Evolutionary conservation across 192 early-diverging fungal genomes (phyloP).

Genomic region (Coemansia guatemalensis): DNA sequence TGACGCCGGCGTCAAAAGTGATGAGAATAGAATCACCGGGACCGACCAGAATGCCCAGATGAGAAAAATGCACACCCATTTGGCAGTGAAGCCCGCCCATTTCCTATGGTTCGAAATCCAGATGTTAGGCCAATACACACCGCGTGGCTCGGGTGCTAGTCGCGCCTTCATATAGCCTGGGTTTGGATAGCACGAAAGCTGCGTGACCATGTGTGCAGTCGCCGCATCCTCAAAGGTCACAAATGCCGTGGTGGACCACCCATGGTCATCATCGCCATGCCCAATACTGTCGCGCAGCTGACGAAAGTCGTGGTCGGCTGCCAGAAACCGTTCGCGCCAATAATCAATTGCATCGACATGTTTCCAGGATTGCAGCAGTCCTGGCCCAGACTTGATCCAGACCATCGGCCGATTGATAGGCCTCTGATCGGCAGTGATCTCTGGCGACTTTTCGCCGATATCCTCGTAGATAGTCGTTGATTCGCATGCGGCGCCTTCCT

Average conservation of each 20-base stretch:
- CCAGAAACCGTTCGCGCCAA: conserved; percentile 56
- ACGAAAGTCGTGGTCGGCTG: conserved; percentile 57
- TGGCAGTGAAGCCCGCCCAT: conserved; percentile 54
- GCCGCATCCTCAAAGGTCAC: conserved; percentile 76
- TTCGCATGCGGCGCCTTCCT: neutral
- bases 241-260: conserved; percentile 64
- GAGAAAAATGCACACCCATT: conserved; percentile 59
- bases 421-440: neutral
- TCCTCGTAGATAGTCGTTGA: neutral
- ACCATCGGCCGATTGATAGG: conserved; percentile 12
- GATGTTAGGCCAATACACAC: conserved; percentile 77
- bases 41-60: conserved; percentile 77
- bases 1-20: conserved; percentile 63
- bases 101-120: conserved; percentile 59
- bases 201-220: conserved; percentile 67
- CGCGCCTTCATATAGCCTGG: conserved; percentile 63
- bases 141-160: conserved; percentile 74
- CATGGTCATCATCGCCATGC: conserved; percentile 12
- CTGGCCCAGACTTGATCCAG: conserved; percentile 33
- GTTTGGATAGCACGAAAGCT: conserved; percentile 64
- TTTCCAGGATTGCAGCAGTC: conserved; percentile 56
- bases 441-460: no score
- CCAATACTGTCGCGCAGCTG: conserved; percentile 37
- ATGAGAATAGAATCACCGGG: conserved; percentile 66
- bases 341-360: conserved; percentile 69